Base-by-base conservation (phyloP, 768 basidiomycete species). In the Phaffia australis region DNA sequence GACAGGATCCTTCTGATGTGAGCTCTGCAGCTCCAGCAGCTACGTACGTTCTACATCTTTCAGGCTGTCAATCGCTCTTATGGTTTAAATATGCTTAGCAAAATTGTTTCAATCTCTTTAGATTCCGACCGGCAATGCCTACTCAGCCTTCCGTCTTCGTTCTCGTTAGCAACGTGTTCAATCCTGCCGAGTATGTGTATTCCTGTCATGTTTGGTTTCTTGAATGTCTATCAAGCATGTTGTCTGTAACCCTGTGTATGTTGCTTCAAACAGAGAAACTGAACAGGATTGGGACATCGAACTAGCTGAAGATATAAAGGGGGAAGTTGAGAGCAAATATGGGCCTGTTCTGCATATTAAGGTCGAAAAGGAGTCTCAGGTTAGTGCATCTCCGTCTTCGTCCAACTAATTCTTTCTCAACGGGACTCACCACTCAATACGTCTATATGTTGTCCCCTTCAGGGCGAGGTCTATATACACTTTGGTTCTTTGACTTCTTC, bases 391-490 rank as follows among this genome's bases (percentile, higher is more conserved):
- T 50, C 32, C 16, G 30, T 55, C 23, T 52, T 1, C 47, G 50
- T 48, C 48, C 42, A 23, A 27, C 56, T 42, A 62, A 59, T 35
- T 46, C 6, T 52, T 70, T 54, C 21, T 21, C 27, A 46, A 5
- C 6, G 21, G n/a, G 21, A 19, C 32, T 35, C 23, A 51, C 30
- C 7, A 29, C 23, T 23, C 23, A 19, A 11, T 46, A 1, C 52
- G 11, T 25, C 25, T 46, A 69, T 49, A 14, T 29, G 32, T 50
- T 18, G 58, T 58, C 56, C 21, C 60, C 27, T 46, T 27, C 73
- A 97, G 90, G 94, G 95, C 73, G 92, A 99, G 78, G 95, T 99
- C 58, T 98, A 95, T 76, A 81, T 98, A 75, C 90, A 94, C 78
- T 97, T 98, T 73, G 83, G 83, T 66, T 76, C 81, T 29, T 79